phyloP scores from a whole-genome alignment of 179 eudicot species.

The Vitellaria paradoxa region DNA sequence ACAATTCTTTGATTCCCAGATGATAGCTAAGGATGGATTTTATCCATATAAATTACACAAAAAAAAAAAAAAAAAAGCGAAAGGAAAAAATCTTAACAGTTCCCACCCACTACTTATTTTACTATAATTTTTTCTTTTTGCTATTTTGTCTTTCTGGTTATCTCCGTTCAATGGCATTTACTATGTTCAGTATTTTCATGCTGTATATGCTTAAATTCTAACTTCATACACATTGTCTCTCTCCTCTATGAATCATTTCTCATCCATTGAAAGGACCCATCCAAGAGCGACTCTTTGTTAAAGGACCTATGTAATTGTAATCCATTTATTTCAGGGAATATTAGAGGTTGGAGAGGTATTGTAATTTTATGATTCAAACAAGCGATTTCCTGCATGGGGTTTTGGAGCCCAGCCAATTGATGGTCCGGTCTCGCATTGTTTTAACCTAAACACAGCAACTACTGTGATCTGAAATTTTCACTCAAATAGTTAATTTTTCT shows the following conservation, averaged over 20 bases:
- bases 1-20: too few relatives aligned
- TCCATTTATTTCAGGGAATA: conserved; percentile 58
- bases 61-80: too few relatives aligned
- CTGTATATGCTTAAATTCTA: conserved; percentile 3
- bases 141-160: neutral
- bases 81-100: too few relatives aligned
- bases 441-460: conserved; percentile 84
- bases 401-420: conserved; percentile 99
- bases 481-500: neutral
- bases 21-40: too few relatives aligned
- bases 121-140: too few relatives aligned
- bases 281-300: neutral
- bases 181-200: neutral
- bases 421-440: conserved; percentile 98
- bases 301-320: conserved; percentile 9
- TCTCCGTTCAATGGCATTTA: neutral
- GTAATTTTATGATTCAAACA: conserved; percentile 92
- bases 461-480: conserved; percentile 67
- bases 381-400: conserved; percentile 95
- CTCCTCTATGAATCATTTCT: neutral
- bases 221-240: neutral
- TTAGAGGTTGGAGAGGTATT: conserved; percentile 86
- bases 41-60: too few relatives aligned
- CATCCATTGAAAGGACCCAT: neutral
- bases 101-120: neutral